A percentile compares a stretch with the other conserved stretches of the same genome.
These are phyloP conservation scores for Trichophaea hybrida DNA, from an alignment of 2,329 filamentous ascomycete species.

Conservation along the genomic window DNA sequence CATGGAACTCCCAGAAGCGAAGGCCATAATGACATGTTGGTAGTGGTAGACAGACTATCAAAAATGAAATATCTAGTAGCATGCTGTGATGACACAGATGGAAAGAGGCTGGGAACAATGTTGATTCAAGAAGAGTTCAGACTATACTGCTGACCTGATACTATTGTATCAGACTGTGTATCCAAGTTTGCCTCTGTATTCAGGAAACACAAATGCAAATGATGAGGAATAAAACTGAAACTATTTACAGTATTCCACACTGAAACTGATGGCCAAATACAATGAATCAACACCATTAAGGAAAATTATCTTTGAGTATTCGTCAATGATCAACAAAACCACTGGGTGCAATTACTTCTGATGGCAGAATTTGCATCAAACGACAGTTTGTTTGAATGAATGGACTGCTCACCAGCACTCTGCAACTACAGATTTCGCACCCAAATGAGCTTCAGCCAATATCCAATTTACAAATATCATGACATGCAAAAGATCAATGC, in stretches of 20 bases:
- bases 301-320: slow-evolving; percentile 26
- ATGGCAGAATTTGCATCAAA: slow-evolving; percentile 23
- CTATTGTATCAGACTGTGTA: slow-evolving; percentile 17
- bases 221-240: slow-evolving; percentile 20
- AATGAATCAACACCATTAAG: slow-evolving; percentile 25
- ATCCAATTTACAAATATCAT: too few relatives aligned
- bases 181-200: slow-evolving; percentile 17
- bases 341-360: slow-evolving; percentile 23
- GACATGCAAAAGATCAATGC: too few relatives aligned
- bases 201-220: slow-evolving; percentile 15
- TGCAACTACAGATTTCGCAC: too few relatives aligned
- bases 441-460: too few relatives aligned
- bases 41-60: not conserved
- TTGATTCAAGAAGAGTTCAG: slow-evolving; percentile 9
- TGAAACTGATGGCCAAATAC: slow-evolving; percentile 27
- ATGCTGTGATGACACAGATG: not conserved
- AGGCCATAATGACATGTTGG: not conserved
- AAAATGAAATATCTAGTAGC: slow-evolving; percentile 1
- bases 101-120: not conserved
- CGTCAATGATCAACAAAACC: slow-evolving; percentile 22
- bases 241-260: slow-evolving; percentile 26
- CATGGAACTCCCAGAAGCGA: not conserved
- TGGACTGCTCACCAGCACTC: too few relatives aligned
- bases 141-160: slow-evolving; percentile 8
- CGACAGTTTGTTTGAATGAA: too few relatives aligned